Percentiles rank a stretch among this genome's conserved stretches.
phyloP scores from a whole-genome alignment of 768 basidiomycete genomes.

The Mycena amicta region DNA sequence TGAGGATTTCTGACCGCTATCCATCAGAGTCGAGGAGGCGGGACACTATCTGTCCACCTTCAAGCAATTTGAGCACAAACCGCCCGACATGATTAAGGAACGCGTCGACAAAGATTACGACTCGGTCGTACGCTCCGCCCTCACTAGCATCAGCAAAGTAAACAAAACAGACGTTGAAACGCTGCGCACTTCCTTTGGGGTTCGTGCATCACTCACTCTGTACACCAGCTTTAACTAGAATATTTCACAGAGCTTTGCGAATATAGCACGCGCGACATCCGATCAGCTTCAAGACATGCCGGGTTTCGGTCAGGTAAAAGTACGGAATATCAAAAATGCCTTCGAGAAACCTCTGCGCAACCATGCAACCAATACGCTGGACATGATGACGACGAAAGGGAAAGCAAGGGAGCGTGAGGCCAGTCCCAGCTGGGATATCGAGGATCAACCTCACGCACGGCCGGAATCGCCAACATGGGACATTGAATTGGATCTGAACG shows the following conservation, averaged over 20 bases:
- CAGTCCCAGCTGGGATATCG: constrained; percentile 77
- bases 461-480: constrained; percentile 33
- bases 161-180: constrained; percentile 98
- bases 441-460: constrained; percentile 34
- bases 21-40: constrained; percentile 84
- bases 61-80: constrained; percentile 93
- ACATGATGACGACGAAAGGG: constrained; percentile 32
- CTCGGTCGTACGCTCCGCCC: constrained; percentile 75
- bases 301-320: constrained; percentile 93
- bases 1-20: too few relatives aligned
- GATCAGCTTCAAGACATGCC: constrained; percentile 83
- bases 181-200: constrained; percentile 87
- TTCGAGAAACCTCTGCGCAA: constrained; percentile 89
- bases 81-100: constrained; percentile 93
- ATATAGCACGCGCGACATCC: constrained; percentile 71
- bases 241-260: constrained; percentile 88
- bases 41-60: constrained; percentile 88
- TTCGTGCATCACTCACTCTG: constrained; percentile 51
- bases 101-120: constrained; percentile 87
- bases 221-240: too few relatives aligned
- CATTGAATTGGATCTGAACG: constrained; percentile 52
- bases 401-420: constrained; percentile 37
- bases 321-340: constrained; percentile 86
- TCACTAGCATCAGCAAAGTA: constrained; percentile 90
- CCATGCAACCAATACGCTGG: constrained; percentile 52